Evolutionary conservation across 352 stramenopile genomes (phyloP), one percentile per base, ranked within the genome.

Genomic region (Phytopythium aichiense): DNA sequence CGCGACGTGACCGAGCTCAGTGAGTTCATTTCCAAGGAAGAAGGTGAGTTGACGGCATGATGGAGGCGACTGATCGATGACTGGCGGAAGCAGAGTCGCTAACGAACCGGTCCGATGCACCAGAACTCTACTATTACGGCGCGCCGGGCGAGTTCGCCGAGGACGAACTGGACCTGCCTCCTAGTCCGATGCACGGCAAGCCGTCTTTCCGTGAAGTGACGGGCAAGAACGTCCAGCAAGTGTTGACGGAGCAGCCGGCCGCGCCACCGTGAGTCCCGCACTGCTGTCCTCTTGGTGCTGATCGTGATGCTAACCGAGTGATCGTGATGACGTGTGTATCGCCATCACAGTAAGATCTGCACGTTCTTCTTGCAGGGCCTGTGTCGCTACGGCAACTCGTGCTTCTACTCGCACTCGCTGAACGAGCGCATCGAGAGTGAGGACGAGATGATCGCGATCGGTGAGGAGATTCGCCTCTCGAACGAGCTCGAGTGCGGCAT

Each of bases 401-500:
- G 87, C 70, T 88, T 94, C 48, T 94, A 92, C 64, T 72, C 86
- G 55, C 87, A 96, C 67, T 71, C 77, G 43, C 71, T 89, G 22
- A 68, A 71, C 7, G 67, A 76, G 40, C 56, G 68, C 43, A 62
- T 79, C 31, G 64, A 74, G 48, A 85, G 70, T 6, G 71, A 79
- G 31, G 73, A 78, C 15, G 78, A 91, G 53, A 79, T 79, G 60
- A 66, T 76, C 25, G 66, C 74, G 1, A 81, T 84, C 59, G 69
- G 77, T n/a, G 68, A 86, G 61, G 84, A 94, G 69, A 68, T 91
- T 25, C 61, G 77, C 30, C 69, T 79, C 9, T 93, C 84, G 7
- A 60, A 77, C 45, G 81, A 88, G 1, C 66, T 93, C 28, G 87
- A 94, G 70, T 96, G 87, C 61, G 87, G 84, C 58, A 92, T 96